A percentile compares a stretch with the other conserved stretches of the same genome.
These are phyloP conservation scores for Skeletonema grethae DNA, from an alignment of 108 stramenopile species.

Conservation along the genomic window DNA sequence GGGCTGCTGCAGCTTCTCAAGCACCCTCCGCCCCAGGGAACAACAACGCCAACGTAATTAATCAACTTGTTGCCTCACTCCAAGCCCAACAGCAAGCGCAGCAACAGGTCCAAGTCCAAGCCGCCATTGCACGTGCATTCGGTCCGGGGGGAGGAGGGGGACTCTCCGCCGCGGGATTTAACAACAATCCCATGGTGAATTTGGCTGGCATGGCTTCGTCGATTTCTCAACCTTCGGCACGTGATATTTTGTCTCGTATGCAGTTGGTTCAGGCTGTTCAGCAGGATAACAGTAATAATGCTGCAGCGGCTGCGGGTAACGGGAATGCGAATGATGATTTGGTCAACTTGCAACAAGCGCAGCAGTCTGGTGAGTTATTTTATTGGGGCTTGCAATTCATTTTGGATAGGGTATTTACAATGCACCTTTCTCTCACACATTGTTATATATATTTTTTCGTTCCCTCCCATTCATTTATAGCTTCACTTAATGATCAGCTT, in stretches of 20 bases:
- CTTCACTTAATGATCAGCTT: not conserved
- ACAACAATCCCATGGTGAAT: not conserved
- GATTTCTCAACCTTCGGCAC: slow-evolving; percentile 8
- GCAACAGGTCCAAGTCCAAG: slow-evolving; percentile 39
- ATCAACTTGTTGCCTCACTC: slow-evolving; percentile 42
- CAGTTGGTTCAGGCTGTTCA: slow-evolving; percentile 21
- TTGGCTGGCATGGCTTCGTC: not conserved
- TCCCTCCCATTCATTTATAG: not conserved
- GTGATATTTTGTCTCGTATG: slow-evolving; percentile 26
- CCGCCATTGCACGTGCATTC: slow-evolving; percentile 33
- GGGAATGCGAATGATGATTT: slow-evolving; percentile 13
- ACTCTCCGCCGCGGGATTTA: not conserved
- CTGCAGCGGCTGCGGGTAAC: slow-evolving; percentile 3
- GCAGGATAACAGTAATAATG: slow-evolving; percentile 2
- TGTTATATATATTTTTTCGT: not conserved
- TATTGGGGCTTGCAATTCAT: not conserved
- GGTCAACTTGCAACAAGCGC: slow-evolving; percentile 22
- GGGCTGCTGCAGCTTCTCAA: not conserved
- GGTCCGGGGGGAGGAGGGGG: slow-evolving; percentile 18
- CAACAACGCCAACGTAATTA: slow-evolving; percentile 18
- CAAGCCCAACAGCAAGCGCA: slow-evolving; percentile 39
- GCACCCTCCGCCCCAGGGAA: not conserved
- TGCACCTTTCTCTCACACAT: not conserved
- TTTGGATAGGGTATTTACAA: not conserved
- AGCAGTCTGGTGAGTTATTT: slow-evolving; percentile 1